A percentile compares a stretch with the other conserved stretches of the same genome.
These are phyloP conservation scores for Xylariales sp. DNA, from an alignment of 2,329 filamentous ascomycete genomes.

Conservation along the genomic window DNA sequence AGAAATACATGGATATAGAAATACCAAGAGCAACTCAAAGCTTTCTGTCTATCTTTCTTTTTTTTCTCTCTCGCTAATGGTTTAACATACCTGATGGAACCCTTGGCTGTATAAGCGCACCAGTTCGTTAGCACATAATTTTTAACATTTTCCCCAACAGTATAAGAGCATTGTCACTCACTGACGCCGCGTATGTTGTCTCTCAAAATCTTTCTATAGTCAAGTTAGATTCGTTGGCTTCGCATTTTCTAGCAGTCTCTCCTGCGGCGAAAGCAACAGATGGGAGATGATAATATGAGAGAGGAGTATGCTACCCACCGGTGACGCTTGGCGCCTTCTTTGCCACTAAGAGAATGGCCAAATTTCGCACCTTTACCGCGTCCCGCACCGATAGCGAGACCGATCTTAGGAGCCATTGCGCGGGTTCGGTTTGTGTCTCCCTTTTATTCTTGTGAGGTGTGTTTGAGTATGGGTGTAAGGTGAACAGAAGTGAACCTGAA, in stretches of 20 bases:
- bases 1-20: no score
- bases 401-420: background rate
- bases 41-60: no score
- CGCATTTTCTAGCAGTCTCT: no score
- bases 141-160: no score
- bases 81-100: slow-evolving; percentile 44
- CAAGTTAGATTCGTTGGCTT: no score
- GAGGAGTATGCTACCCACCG: slow-evolving; percentile 9
- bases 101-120: slow-evolving; percentile 38
- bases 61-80: no score
- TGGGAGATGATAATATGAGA: no score
- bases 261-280: no score
- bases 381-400: background rate
- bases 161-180: no score
- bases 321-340: slow-evolving; percentile 10
- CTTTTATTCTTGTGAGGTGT: background rate
- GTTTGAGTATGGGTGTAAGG: no score
- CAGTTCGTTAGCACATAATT: slow-evolving; percentile 11
- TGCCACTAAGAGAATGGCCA: slow-evolving; percentile 5
- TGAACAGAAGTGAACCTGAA: no score
- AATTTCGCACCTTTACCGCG: slow-evolving; percentile 7
- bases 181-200: slow-evolving; percentile 27
- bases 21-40: no score
- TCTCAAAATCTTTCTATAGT: slow-evolving; percentile 23
- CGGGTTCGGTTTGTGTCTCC: background rate